Percentiles rank a stretch among this genome's conserved stretches.
These are phyloP conservation scores for Spatholobus suberectus DNA, from an alignment of 306 rosid genomes.

Conservation along the genomic window DNA sequence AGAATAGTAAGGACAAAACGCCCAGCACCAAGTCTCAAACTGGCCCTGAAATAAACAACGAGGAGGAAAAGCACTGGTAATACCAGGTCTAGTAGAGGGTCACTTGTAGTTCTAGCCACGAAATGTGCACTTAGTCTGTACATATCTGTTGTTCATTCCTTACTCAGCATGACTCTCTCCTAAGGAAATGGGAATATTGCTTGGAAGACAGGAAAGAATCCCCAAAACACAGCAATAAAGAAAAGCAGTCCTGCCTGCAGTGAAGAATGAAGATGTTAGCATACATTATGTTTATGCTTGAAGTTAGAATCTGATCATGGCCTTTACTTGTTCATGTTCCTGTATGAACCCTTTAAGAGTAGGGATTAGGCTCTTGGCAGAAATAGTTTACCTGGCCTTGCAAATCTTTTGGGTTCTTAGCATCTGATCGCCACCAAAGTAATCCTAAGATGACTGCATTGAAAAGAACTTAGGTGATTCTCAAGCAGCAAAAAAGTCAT, in stretches of 20 bases:
- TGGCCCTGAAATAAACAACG: slow-evolving; percentile 91
- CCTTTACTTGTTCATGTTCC: neutral
- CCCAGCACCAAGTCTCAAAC: slow-evolving; percentile 63
- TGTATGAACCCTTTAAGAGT: no score
- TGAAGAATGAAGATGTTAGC: neutral
- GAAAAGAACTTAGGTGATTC: no score
- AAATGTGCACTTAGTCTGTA: slow-evolving; percentile 92
- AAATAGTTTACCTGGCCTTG: no score
- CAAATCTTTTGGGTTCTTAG: no score
- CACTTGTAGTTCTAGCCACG: slow-evolving; percentile 93
- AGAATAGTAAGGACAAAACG: slow-evolving; percentile 76
- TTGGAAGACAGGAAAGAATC: slow-evolving; percentile 91
- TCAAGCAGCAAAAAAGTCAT: no score
- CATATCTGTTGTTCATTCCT: slow-evolving; percentile 91
- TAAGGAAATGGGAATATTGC: slow-evolving; percentile 94
- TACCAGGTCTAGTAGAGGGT: slow-evolving; percentile 81
- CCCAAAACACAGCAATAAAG: slow-evolving; percentile 98
- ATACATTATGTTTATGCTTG: neutral
- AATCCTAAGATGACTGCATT: no score
- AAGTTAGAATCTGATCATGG: neutral
- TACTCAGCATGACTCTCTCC: slow-evolving; percentile 88
- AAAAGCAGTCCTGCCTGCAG: slow-evolving; percentile 87
- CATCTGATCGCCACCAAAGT: no score
- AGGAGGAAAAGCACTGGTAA: slow-evolving; percentile 80
- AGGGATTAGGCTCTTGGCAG: neutral